Base-by-base conservation (phyloP, 2,329 filamentous ascomycete genomes). In the Diaporthe longicolla region DNA sequence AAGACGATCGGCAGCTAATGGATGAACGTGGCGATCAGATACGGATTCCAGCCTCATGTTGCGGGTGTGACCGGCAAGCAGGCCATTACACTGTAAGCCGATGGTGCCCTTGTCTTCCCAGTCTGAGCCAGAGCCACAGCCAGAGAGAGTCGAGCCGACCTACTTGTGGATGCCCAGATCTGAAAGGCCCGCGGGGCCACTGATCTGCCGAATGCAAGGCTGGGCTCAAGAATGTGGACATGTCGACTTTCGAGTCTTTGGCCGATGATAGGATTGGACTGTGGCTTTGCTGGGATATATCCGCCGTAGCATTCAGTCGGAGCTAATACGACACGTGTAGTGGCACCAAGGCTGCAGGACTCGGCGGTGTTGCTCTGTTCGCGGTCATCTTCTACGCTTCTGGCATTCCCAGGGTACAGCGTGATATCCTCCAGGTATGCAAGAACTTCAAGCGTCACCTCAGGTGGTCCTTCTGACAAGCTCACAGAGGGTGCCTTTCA, bases 331-430 rank as follows among this genome's bases (percentile, higher is more conserved):
- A 37, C 59, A 21, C n/a, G 19, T 26, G 76, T 76, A 92, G 90
- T 76, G 87, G 86, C 75, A 72, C 88, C 76, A 89, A 86, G 77
- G 78, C 87, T 65, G 89, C 85, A 74, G 84, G 86, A 71, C 91
- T 90, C 79, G 90, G 89, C 74, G 90, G 84, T 75, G 88, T 89
- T 74, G 89, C 88, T 75, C 87, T 87, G 78, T 86, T 90, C 76
- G 89, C 84, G 77, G 84, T 90, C 76, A 86, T 92, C 78, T 90
- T 89, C 86, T 90, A 85, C 81, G 85, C 88, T 77, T 91, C 90
- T 54, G 90, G 91, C 78, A 88, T 93, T 65, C 91, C 91, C 77
- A 87, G 86, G 81, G 84, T 93, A 77, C 85, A 90, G 82, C 81
- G 80, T 63, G 91, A 93, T 79, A 85, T 93, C 76, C 87, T 93